phyloP scores from a whole-genome alignment of 305 asterid genomes.

The Fraxinus velutina region DNA sequence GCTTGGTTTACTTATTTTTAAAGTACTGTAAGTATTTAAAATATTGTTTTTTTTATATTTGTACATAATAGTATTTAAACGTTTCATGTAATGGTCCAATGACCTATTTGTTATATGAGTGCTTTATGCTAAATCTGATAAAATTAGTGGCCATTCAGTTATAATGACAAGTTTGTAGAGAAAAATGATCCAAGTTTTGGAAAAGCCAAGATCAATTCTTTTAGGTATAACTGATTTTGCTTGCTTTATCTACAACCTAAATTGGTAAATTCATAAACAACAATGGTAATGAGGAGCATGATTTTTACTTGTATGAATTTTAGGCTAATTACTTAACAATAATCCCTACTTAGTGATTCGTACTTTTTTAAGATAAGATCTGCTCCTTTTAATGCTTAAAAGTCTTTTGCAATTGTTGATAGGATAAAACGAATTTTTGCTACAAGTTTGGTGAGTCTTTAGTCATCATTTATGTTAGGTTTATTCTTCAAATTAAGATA shows the following conservation, averaged over 20 bases:
- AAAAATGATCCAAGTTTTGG: background rate
- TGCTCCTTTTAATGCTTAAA: background rate
- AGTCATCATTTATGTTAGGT: background rate
- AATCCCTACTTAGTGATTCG: background rate
- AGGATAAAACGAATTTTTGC: background rate
- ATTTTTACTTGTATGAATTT: background rate
- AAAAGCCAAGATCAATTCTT: background rate
- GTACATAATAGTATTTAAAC: background rate
- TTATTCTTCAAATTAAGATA: background rate
- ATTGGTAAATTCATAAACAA: background rate
- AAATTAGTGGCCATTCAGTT: background rate
- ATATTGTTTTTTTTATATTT: background rate
- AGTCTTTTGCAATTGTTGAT: background rate
- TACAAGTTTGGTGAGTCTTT: background rate
- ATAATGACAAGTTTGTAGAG: background rate
- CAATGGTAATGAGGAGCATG: background rate
- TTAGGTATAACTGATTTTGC: background rate
- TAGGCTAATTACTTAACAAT: background rate
- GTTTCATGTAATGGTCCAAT: background rate
- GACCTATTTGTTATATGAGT: background rate
- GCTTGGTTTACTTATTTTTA: background rate
- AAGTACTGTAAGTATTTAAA: background rate
- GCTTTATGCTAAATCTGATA: background rate
- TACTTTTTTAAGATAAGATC: background rate
- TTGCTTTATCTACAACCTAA: background rate